Base-by-base conservation (phyloP, 768 basidiomycete genomes). In the Gloeopeniophorella convolvens region DNA sequence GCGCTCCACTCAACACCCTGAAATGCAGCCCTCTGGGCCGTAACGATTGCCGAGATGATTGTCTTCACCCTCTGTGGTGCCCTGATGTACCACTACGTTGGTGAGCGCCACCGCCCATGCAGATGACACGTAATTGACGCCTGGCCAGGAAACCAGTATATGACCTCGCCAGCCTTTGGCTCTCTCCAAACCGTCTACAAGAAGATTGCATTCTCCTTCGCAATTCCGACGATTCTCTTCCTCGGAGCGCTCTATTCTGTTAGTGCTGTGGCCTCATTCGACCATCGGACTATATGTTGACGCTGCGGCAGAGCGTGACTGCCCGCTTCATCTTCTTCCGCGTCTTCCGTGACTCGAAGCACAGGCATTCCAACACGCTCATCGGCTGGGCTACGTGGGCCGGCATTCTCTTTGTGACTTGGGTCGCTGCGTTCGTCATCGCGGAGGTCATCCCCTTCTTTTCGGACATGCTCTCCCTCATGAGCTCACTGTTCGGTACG, bases 311-410 rank as follows among this genome's bases (percentile, higher is more conserved):
- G 71, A 70, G 70, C 11, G 70, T 73, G 3, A 68, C 66, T 12
- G 63, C 70, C 1, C 72, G 70, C 23, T 75, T 73, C 59, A 60
- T 73, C 28, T 75, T 75, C 65, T 72, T 74, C 66, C 65, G 72
- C 30, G 50, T 73, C 39, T 73, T 71, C 64, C 59, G 58, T 18
- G 60, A 64, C 47, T 72, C 72, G 15, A 58, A 56, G 24, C 72
- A 73, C 56, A 61, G 60, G 5, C 59, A 71, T 48, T 55, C 57
- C 18, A 63, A 64, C 57, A 63, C 63, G 16, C 26, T 58, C 32
- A 27, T 60, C 20, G 64, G 55, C 1, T 65, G 61, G 61, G 30
- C 54, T 3, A 20, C 45, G 8, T 63, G 63, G 64, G 52, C 51
- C 3, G 60, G 40, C 37, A 63, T 65, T 46, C 42, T 65, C 49